phyloP scores from a whole-genome alignment of 2,329 filamentous ascomycete species.

The Aspergillaceae sp. region DNA sequence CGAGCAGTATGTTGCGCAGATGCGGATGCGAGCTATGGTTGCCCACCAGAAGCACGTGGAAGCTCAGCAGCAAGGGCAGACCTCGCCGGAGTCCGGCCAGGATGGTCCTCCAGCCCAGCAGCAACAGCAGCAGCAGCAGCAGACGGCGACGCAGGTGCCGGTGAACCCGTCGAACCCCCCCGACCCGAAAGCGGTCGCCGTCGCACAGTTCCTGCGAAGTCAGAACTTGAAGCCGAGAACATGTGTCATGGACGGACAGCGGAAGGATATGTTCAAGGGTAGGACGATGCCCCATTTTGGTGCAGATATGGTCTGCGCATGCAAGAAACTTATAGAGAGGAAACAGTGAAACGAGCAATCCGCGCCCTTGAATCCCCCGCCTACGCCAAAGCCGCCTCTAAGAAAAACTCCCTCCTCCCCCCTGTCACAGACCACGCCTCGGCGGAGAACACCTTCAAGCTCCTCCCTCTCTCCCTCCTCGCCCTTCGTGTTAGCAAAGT shows the following conservation, averaged over 20 bases:
- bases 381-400: constrained; percentile 73
- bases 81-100: constrained; percentile 22
- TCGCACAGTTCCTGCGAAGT: constrained; percentile 76
- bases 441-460: constrained; percentile 89
- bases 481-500: constrained; percentile 81
- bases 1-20: constrained; percentile 40
- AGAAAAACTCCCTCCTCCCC: constrained; percentile 83
- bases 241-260: constrained; percentile 87
- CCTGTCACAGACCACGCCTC: constrained; percentile 79
- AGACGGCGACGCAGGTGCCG: constrained; percentile 39
- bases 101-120: constrained; percentile 18
- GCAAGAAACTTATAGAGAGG: neutral
- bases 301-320: neutral
- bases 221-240: constrained; percentile 85
- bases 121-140: constrained; percentile 21
- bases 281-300: constrained; percentile 8
- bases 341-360: constrained; percentile 83
- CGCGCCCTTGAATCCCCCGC: constrained; percentile 80
- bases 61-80: constrained; percentile 29
- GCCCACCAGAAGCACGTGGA: constrained; percentile 32
- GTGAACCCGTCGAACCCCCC: constrained; percentile 53
- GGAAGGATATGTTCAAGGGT: constrained; percentile 98
- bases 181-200: constrained; percentile 77
- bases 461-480: constrained; percentile 87
- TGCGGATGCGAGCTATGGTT: constrained; percentile 41